Percentiles rank a stretch among this genome's conserved stretches.
phyloP scores from a whole-genome alignment of 2,329 filamentous ascomycete species.

The Tolypocladium nubicola region DNA sequence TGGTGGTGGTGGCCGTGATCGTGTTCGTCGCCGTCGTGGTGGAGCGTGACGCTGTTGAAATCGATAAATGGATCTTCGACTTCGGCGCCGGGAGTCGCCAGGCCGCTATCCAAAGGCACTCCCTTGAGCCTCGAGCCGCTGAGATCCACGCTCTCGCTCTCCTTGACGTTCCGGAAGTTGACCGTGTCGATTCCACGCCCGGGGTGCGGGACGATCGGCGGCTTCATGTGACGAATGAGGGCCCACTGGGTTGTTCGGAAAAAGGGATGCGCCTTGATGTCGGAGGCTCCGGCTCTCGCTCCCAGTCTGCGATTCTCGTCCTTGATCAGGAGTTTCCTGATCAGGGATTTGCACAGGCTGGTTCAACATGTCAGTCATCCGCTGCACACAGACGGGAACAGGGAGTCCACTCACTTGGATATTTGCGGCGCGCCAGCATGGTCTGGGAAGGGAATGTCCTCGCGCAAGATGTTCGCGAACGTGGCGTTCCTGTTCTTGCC shows the following conservation, averaged over 20 bases:
- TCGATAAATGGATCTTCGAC: constrained; percentile 88
- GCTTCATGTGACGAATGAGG: constrained; percentile 93
- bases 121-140: constrained; percentile 58
- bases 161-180: constrained; percentile 97
- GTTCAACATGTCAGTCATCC: not conserved
- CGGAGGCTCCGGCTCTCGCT: constrained; percentile 87
- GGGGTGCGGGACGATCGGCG: constrained; percentile 88
- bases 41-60: constrained; percentile 95
- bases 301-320: constrained; percentile 90
- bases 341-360: constrained; percentile 91
- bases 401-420: constrained; percentile 60
- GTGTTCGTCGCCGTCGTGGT: constrained; percentile 85
- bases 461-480: constrained; percentile 91
- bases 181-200: constrained; percentile 85
- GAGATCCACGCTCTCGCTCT: constrained; percentile 89
- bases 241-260: constrained; percentile 96
- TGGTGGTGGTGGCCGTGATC: constrained; percentile 9
- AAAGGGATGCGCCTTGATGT: constrained; percentile 93
- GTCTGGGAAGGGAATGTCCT: constrained; percentile 94
- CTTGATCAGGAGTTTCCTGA: constrained; percentile 94
- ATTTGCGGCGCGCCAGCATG: constrained; percentile 74
- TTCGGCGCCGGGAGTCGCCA: constrained; percentile 77
- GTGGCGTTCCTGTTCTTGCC: constrained; percentile 98
- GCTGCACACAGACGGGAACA: not conserved
- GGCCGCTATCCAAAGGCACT: constrained; percentile 75